Percentiles rank a stretch among this genome's conserved stretches.
These are phyloP conservation scores for Fragaria nilgerrensis DNA, from an alignment of 306 rosid genomes.

Conservation along the genomic window DNA sequence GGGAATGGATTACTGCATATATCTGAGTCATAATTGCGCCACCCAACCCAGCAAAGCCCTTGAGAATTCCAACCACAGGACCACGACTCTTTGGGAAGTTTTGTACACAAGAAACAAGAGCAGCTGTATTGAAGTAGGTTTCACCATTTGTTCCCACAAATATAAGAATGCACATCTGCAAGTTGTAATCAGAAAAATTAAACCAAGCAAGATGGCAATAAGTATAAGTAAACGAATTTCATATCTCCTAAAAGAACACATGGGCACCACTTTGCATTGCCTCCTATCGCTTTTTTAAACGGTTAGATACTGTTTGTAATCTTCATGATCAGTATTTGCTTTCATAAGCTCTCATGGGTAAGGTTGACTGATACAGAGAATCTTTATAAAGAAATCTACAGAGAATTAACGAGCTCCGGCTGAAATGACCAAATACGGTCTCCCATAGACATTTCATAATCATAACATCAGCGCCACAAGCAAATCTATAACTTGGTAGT, in stretches of 20 bases:
- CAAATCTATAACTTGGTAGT: background rate
- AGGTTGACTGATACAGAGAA: background rate
- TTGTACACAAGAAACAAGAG: slow-evolving; percentile 87
- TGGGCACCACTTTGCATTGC: background rate
- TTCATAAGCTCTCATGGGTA: background rate
- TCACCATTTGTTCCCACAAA: slow-evolving; percentile 94
- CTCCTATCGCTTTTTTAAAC: background rate
- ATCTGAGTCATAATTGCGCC: slow-evolving; percentile 96
- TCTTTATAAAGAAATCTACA: background rate
- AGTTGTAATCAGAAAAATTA: slow-evolving; percentile 22
- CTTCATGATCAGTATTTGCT: background rate
- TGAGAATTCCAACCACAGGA: slow-evolving; percentile 86
- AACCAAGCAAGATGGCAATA: background rate
- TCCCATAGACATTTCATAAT: background rate
- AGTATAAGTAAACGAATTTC: background rate
- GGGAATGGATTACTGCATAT: slow-evolving; percentile 62
- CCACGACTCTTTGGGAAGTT: slow-evolving; percentile 96
- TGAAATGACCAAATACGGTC: background rate
- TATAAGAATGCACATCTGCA: slow-evolving; percentile 85
- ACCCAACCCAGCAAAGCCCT: slow-evolving; percentile 92
- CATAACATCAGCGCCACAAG: background rate
- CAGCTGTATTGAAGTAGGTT: slow-evolving; percentile 91
- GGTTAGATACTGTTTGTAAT: background rate
- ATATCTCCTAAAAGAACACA: background rate
- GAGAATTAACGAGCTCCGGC: background rate